Evolutionary conservation across 2,329 filamentous ascomycete genomes (phyloP), one percentile per base, ranked within the genome.

Genomic region (Coniella vitis): DNA sequence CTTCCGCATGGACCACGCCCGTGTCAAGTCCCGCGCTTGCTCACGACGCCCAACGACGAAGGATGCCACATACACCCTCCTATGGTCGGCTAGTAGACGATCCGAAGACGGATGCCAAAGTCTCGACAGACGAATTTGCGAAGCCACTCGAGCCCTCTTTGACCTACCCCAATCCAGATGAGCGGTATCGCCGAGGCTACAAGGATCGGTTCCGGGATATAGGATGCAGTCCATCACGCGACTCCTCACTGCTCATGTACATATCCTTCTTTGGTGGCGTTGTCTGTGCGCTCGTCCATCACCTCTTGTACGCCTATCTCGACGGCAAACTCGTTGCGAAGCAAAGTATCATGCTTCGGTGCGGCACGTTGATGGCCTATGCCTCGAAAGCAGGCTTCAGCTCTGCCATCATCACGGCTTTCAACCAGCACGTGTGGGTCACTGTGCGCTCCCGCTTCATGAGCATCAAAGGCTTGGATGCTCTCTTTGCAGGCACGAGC

Each of bases 291-390:
- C 43, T 64, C 16, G 63, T 60, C 12, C 68, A 70, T 48, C 67
- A 70, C 51, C 45, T 62, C 32, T 70, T 65, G 54, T 70, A 70
- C 54, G 49, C 51, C 7, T 51, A 55, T 1, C 56, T 70, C 9
- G 45, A 68, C 45, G 65, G 62, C 8, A 57, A 57, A 37, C 56
- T 58, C 2, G 66, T 65, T 3, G 55, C 58, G 49, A 56, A 63
- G 21, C 68, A 69, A 52, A 46, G 68, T 16, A 45, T 59, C 31
- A 69, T 67, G 67, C 58, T 66, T 49, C 62, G 68, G 7, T 66
- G 67, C 47, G 68, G 68, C 3, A 66, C 65, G 1, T 54, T 66
- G 2, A 55, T 70, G 38, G 64, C 68, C 3, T 69, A 67, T 34
- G 64, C 61, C 13, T 58, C 66, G 2, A 70, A 70, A 56, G 67